These are phyloP conservation scores for Pichia sp. DNA, from an alignment of 1,139 yeast genomes.

Conservation along the genomic window DNA sequence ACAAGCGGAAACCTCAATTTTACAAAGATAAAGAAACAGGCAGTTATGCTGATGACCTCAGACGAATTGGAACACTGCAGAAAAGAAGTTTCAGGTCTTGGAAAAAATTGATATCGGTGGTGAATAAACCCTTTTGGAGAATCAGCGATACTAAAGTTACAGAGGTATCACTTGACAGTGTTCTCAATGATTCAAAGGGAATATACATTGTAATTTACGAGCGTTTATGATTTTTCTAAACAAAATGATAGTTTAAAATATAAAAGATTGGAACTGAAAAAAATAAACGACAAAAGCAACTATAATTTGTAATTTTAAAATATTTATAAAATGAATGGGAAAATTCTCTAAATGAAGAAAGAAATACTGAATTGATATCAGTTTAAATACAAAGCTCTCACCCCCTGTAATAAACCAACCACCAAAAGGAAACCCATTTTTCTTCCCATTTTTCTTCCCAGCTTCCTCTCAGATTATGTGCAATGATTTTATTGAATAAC, in stretches of 20 bases:
- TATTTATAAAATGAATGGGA: too few relatives aligned
- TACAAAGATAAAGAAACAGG: conserved; percentile 29
- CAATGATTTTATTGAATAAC: conserved; percentile 37
- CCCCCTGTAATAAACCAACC: conserved; percentile 2
- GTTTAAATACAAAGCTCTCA: conserved; percentile 6
- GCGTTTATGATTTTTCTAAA: background rate
- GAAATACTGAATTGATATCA: too few relatives aligned
- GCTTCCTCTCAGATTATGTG: too few relatives aligned
- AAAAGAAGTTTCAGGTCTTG: background rate
- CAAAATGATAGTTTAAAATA: too few relatives aligned
- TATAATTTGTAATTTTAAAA: too few relatives aligned
- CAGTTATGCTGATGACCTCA: background rate
- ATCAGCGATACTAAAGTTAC: conserved; percentile 67
- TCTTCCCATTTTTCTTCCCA: too few relatives aligned
- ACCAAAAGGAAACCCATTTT: too few relatives aligned
- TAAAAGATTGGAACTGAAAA: too few relatives aligned
- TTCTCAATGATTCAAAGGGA: conserved; percentile 59
- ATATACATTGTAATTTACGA: conserved; percentile 85
- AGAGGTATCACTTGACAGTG: conserved; percentile 55
- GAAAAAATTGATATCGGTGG: conserved; percentile 40
- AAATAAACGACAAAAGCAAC: too few relatives aligned
- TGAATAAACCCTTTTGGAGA: conserved; percentile 74
- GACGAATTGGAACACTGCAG: background rate
- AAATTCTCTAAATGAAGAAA: background rate
- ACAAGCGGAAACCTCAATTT: conserved; percentile 57